phyloP scores from a whole-genome alignment of 2,329 filamentous ascomycete genomes.

The Microdochium paspali region DNA sequence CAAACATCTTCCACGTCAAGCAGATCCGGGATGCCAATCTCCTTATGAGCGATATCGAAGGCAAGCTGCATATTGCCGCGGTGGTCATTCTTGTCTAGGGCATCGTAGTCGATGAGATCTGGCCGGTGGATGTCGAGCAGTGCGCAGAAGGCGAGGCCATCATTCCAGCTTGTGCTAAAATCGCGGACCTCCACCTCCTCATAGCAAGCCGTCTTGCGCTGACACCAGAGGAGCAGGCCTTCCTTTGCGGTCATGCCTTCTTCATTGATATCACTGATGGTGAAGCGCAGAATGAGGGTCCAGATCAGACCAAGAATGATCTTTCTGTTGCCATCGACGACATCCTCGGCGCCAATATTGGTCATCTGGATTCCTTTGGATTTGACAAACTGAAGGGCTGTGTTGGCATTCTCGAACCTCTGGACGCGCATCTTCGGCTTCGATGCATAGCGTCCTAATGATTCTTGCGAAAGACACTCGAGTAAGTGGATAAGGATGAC shows the following conservation, averaged over 20 bases:
- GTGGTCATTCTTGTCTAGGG: constrained; percentile 88
- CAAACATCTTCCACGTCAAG: constrained; percentile 97
- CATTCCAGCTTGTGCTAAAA: constrained; percentile 95
- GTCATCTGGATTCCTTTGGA: constrained; percentile 90
- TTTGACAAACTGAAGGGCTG: constrained; percentile 88
- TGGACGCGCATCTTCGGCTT: constrained; percentile 95
- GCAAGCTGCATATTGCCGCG: constrained; percentile 96
- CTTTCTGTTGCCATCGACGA: constrained; percentile 95
- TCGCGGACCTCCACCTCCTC: constrained; percentile 93
- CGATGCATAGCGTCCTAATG: constrained; percentile 90
- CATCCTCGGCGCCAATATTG: constrained; percentile 96
- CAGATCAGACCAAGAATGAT: constrained; percentile 96
- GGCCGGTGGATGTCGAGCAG: constrained; percentile 94
- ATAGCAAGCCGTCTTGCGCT: constrained; percentile 97
- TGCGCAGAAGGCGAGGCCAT: constrained; percentile 93
- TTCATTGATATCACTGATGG: constrained; percentile 96
- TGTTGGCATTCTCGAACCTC: constrained; percentile 96
- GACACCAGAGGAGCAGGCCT: constrained; percentile 90
- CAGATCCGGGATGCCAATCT: constrained; percentile 93
- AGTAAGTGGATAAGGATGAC: constrained; percentile 94
- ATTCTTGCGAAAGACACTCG: constrained; percentile 90
- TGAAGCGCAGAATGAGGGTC: constrained; percentile 96
- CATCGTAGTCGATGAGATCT: constrained; percentile 93
- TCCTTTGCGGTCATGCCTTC: constrained; percentile 98
- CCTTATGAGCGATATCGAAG: constrained; percentile 90